Evolutionary conservation across 495 filamentous ascomycete genomes (phyloP), one percentile per base, ranked within the genome.

Genomic region (Neurospora sp.): DNA sequence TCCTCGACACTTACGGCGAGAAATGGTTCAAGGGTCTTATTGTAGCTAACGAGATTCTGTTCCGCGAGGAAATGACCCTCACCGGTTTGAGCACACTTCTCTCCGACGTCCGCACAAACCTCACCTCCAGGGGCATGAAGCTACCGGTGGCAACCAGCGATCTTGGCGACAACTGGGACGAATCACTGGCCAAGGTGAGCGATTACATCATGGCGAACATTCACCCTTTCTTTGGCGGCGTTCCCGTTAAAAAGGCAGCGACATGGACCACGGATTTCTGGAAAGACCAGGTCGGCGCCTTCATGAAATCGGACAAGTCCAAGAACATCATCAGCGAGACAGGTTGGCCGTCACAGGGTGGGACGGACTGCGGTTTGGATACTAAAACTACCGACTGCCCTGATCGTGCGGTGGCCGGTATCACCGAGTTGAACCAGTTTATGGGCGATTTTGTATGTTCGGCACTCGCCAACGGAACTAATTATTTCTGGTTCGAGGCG

Each of bases 161-260:
- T 81, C 86, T 99, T 5, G 96, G 96, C 18, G 91, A 94, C 74
- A 91, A 94, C 78, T 98, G 96, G 96, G 90, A 89, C 3, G 75
- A 84, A 2, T 77, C 84, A 0, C 86, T 99, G 18, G 90, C 92
- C 0, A 71, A 78, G 6, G 84, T 87, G 68, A 90, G 93, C 53
- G 96, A 98, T 75, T 87, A 92, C 73, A 89, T 98, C 78, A 98
- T 98, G 95, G 92, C 93, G 22, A 99, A 99, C 79, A 90, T 98
- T 41, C 96, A 99, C 81, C 96, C 96, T 2, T 98, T 99, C 86
- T 99, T 99, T 77, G 93, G 89, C 4, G 96, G 96, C 70, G 89
- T 93, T 59, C 83, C 85, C 16, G 90, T 87, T 16, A 83, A 88
- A 27, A 77, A 84, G 22, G 95, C 94, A 0, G 89, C 94, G 9